A percentile compares a stretch with the other conserved stretches of the same genome.
These are phyloP conservation scores for Colletotrichum horii DNA, from an alignment of 2,329 filamentous ascomycete species.

Conservation along the genomic window DNA sequence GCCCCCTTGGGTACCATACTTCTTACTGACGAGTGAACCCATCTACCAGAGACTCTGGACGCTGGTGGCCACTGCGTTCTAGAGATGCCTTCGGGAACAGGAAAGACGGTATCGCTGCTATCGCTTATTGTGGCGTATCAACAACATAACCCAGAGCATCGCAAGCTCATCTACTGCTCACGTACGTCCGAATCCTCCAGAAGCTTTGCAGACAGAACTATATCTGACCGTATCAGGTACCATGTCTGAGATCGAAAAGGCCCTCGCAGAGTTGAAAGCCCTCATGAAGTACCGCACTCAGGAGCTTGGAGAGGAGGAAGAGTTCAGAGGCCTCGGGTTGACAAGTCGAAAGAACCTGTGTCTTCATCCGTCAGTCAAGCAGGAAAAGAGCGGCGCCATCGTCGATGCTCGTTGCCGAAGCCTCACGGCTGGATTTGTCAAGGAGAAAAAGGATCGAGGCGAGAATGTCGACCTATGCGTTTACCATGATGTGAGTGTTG, in stretches of 20 bases:
- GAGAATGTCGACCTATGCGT: conserved; percentile 94
- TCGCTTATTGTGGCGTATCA: conserved; percentile 98
- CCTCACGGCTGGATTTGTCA: conserved; percentile 94
- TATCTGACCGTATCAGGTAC: conserved; percentile 60
- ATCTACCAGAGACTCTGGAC: conserved; percentile 75
- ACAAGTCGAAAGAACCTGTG: conserved; percentile 98
- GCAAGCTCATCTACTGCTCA: conserved; percentile 98
- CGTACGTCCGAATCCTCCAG: conserved; percentile 53
- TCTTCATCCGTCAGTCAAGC: conserved; percentile 92
- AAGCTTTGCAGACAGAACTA: background rate
- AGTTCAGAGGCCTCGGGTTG: conserved; percentile 89
- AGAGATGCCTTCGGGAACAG: conserved; percentile 98
- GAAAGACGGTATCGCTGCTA: conserved; percentile 93
- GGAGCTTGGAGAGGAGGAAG: conserved; percentile 88
- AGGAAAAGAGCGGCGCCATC: conserved; percentile 92
- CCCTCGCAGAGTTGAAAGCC: conserved; percentile 85
- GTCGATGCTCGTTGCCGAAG: conserved; percentile 97
- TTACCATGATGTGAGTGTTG: conserved; percentile 81
- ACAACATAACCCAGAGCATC: conserved; percentile 87
- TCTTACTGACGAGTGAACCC: background rate
- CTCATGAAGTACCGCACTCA: conserved; percentile 94
- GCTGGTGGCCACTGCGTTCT: conserved; percentile 93
- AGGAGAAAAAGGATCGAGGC: conserved; percentile 94
- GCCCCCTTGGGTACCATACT: background rate
- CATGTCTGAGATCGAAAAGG: conserved; percentile 99